Percentiles rank a stretch among this genome's conserved stretches.
Evolutionary conservation across 169 alveolate species (phyloP).

Genomic region (Babesia gibsoni): DNA sequence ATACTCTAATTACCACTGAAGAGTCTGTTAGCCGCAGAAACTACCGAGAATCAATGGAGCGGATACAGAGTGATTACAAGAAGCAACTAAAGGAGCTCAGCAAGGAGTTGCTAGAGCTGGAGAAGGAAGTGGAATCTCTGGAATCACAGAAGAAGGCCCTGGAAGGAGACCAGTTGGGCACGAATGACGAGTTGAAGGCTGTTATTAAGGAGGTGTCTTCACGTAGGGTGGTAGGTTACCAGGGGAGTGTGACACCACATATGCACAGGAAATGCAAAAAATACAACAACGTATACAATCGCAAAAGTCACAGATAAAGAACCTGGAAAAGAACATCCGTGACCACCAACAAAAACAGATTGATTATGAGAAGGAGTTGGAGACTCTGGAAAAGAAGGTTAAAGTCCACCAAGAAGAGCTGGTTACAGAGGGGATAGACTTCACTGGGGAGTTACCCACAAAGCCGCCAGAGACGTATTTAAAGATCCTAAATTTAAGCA

Average conservation of each 20-base stretch:
- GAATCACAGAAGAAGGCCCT: conserved; percentile 13
- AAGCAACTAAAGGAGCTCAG: conserved; percentile 21
- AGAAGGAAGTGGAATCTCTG: conserved; percentile 9
- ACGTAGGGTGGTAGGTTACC: background rate
- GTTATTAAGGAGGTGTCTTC: conserved; percentile 7
- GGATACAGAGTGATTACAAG: conserved; percentile 2
- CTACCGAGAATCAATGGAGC: conserved; percentile 13
- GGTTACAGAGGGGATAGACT: conserved; percentile 51
- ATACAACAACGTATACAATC: conserved; percentile 21
- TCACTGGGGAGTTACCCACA: conserved; percentile 27
- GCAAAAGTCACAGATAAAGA: conserved; percentile 33
- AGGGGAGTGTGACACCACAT: background rate
- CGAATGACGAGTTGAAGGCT: conserved; percentile 23
- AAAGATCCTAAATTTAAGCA: conserved; percentile 34
- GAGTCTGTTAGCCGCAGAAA: conserved; percentile 5
- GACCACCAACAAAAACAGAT: conserved; percentile 23
- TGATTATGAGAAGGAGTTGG: conserved; percentile 24
- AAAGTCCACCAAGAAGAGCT: conserved; percentile 29
- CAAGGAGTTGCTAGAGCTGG: conserved; percentile 12
- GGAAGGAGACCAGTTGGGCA: conserved; percentile 1
- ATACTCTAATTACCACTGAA: background rate
- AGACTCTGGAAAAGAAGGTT: conserved; percentile 10
- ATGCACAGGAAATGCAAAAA: conserved; percentile 18
- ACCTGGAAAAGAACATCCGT: conserved; percentile 24
- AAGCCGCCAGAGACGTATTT: conserved; percentile 53